Evolutionary conservation across 1,139 yeast genomes (phyloP).

Genomic region (Saccharomyces hybrid): DNA sequence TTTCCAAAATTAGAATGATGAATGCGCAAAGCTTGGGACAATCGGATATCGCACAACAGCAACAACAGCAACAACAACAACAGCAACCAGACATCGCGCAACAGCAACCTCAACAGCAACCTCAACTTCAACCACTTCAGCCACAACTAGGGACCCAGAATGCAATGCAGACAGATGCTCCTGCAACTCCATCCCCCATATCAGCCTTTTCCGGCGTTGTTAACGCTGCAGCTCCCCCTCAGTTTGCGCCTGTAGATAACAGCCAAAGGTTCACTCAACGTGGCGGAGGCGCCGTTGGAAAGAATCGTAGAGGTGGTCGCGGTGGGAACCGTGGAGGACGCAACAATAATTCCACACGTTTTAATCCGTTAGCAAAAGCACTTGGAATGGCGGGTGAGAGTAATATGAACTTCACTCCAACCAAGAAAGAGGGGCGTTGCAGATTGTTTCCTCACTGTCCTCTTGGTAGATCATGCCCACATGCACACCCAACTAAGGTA

Average conservation of each 20-base stretch:
- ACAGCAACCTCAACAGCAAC: slow-evolving; percentile 9
- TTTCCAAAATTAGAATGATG: slow-evolving; percentile 24
- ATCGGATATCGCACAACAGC: slow-evolving; percentile 20
- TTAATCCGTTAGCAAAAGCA: slow-evolving; percentile 31
- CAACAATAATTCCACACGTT: slow-evolving; percentile 25
- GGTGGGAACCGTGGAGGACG: slow-evolving; percentile 21
- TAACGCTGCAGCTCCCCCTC: slow-evolving; percentile 13
- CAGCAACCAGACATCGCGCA: slow-evolving; percentile 4
- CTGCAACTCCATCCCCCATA: slow-evolving; percentile 2
- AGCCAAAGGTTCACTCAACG: slow-evolving; percentile 11
- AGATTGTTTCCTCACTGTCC: slow-evolving; percentile 71
- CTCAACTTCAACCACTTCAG: neutral
- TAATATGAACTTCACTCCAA: slow-evolving; percentile 22
- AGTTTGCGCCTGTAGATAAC: slow-evolving; percentile 6
- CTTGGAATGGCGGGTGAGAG: slow-evolving; percentile 25
- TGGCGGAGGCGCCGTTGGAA: slow-evolving; percentile 17
- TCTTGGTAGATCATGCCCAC: slow-evolving; percentile 54
- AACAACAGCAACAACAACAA: slow-evolving; percentile 17
- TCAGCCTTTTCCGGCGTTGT: slow-evolving; percentile 29
- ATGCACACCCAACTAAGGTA: slow-evolving; percentile 70
- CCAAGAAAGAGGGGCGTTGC: slow-evolving; percentile 58
- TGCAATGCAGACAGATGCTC: neutral
- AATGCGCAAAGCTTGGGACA: slow-evolving; percentile 10
- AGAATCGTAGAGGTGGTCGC: slow-evolving; percentile 22
- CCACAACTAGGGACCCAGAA: slow-evolving; percentile 4